Base-by-base conservation (phyloP, 2,329 filamentous ascomycete genomes). In the Zasmidium angulare region DNA sequence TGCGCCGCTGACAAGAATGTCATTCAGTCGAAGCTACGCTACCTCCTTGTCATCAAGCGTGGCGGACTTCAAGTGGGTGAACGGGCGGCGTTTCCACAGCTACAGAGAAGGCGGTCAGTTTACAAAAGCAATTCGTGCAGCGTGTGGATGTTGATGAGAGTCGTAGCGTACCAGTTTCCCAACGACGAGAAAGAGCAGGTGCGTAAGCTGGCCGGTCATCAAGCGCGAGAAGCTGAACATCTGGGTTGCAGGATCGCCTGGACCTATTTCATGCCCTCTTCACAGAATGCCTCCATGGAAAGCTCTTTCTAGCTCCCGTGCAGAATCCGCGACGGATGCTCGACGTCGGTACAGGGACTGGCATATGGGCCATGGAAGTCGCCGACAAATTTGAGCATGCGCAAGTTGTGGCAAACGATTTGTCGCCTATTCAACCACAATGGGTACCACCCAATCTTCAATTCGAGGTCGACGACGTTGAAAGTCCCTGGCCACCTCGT, bases 271-370 rank as follows among this genome's bases (percentile, higher is more conserved):
- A 43, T 19, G 36, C 36, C n/a, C 36, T 43, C 4, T 43, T 43
- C 36, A 43, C 36, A 17, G 36, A 43, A 43, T 43, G 36, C n/a
- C 36, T 71, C 1, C 53, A 63, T 47, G 66, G 63, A n/a, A 49
- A 53, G 20, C 60, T 71, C 20, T 67, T 65, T 55, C 65, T 71
- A 11, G 66, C 69, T 14, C 68, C 69, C 4, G 58, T 69, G 26
- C 26, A 6, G 36, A 56, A 52, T 23, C 46, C 54, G 7, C 24
- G 22, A 14, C 26, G 64, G 61, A 46, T 76, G 7, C 68, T 82
- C 0, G 80, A 82, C 65, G 66, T 79, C 24, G 79, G 79, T n/a
- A 80, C 78, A 0, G 79, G 79, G 0, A 82, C 79, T 2, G 79
- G 78, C 19, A 67, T 74, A 50, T 71, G 50, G 50, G 68, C 0